Evolutionary conservation across 73 alveolate species (phyloP), one percentile per base, ranked within the genome.

Genomic region (Halteria grandinella): DNA sequence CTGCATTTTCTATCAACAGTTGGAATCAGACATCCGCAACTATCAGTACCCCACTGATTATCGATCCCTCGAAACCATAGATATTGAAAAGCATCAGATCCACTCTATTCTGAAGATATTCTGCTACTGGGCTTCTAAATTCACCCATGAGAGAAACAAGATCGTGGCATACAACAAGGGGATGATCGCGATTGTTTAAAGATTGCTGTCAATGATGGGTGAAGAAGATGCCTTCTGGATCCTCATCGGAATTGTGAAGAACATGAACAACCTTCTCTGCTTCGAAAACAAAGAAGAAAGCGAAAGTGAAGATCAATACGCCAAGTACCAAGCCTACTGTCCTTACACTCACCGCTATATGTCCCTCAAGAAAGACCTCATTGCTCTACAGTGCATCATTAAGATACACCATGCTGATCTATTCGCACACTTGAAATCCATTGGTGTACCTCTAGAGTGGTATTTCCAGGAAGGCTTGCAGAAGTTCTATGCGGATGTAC

Each of bases 211-310:
- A 6, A 27, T 66, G 2, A 66, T 66, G 80, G 47, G 47, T 47
- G 80, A 66, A 43, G 80, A 66, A 32, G 80, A 66, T 45, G 80
- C 80, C 32, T 66, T 44, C 25, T 66, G 80, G 80, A 32, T 36
- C 47, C 32, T 66, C 25, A 33, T 66, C 25, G 80, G 80, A 2
- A 44, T 66, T 8, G 37, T 25, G 6, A 66, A 66, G 24, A 66
- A 63, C 23, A 45, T 66, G 27, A 66, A 66, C 24, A 41, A 66
- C 36, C 20, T 66, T 14, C 29, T 44, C 33, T 36, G 39, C 31
- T 66, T 66, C 23, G 80, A 66, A 15, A 45, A n/a, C 29, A 66
- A 66, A 39, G 60, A 62, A 45, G 69, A 63, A 10, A 66, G 47
- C 20, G n/a, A n/a, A n/a, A n/a, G n/a, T n/a, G 59, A 60, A 12